Conservation (phyloP, 1,284 basidiomycete genomes). For the Cryptococcus sp. region DNA sequence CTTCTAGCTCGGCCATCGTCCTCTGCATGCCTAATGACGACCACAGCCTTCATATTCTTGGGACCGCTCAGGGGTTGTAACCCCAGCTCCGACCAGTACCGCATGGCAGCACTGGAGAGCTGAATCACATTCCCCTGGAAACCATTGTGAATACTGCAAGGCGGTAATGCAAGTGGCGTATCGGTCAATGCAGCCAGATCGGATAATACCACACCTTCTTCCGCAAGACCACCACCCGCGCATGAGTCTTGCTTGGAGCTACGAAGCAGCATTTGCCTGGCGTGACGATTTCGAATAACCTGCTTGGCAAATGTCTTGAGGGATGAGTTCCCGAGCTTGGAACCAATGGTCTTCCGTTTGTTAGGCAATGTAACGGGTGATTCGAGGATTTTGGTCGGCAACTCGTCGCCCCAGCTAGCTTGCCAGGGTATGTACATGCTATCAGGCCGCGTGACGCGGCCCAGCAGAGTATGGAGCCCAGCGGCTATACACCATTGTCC, state of each 20-base stretch:
- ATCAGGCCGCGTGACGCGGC: slow-evolving; percentile 5
- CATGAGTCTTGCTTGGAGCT: no score
- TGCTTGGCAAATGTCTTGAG: slow-evolving; percentile 5
- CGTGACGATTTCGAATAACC: slow-evolving; percentile 7
- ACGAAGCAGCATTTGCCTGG: background rate
- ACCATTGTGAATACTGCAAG: slow-evolving; percentile 22
- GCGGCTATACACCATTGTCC: slow-evolving; percentile 23
- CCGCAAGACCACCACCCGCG: slow-evolving; percentile 8
- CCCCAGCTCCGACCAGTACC: slow-evolving; percentile 41
- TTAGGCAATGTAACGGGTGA: background rate
- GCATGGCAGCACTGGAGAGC: slow-evolving; percentile 26
- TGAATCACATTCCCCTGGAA: slow-evolving; percentile 27
- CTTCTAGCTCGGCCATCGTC: slow-evolving; percentile 4
- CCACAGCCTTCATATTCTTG: slow-evolving; percentile 28
- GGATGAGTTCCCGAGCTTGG: slow-evolving; percentile 1
- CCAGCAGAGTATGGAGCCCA: slow-evolving; percentile 28
- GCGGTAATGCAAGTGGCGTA: background rate
- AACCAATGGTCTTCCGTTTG: background rate
- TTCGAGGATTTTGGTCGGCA: background rate
- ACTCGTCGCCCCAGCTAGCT: background rate
- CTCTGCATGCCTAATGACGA: slow-evolving; percentile 14
- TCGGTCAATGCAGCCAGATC: background rate
- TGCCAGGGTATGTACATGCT: slow-evolving; percentile 13
- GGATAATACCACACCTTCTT: background rate
- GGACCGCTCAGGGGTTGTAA: slow-evolving; percentile 35